Conservation (phyloP, 1,139 yeast genomes). For the Geotrichum histeridarum region DNA sequence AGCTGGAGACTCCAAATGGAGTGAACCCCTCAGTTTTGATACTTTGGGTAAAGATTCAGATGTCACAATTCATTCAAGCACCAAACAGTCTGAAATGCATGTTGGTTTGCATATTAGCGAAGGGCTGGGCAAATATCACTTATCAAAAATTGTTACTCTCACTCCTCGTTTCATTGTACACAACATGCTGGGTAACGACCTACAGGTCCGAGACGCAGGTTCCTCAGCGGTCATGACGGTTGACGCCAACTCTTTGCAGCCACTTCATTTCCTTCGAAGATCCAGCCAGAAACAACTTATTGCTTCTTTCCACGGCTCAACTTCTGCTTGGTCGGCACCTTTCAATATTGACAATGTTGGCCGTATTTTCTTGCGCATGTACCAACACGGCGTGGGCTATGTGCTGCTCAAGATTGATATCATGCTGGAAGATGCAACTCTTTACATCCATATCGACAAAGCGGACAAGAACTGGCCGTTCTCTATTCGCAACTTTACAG, state of each 20-base stretch:
- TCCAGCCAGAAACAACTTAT: constrained; percentile 49
- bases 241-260: constrained; percentile 48
- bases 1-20: constrained; percentile 70
- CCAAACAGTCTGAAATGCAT: constrained; percentile 52
- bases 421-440: constrained; percentile 70
- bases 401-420: constrained; percentile 67
- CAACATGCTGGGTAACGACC: constrained; percentile 53
- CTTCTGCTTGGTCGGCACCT: constrained; percentile 74
- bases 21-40: constrained; percentile 75
- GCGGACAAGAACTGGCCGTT: constrained; percentile 88
- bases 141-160: constrained; percentile 72
- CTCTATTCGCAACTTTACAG: constrained; percentile 84
- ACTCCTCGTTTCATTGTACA: constrained; percentile 77
- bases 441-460: constrained; percentile 68
- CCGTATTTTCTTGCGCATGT: constrained; percentile 65
- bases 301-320: constrained; percentile 53
- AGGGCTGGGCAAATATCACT: constrained; percentile 79
- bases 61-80: constrained; percentile 52
- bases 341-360: constrained; percentile 82
- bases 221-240: constrained; percentile 36
- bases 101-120: constrained; percentile 72
- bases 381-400: constrained; percentile 60
- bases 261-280: constrained; percentile 59
- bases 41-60: constrained; percentile 83
- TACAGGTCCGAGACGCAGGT: constrained; percentile 64